These are phyloP conservation scores for Phyllosticta paracitricarpa DNA, from an alignment of 2,329 filamentous ascomycete genomes.

Conservation along the genomic window DNA sequence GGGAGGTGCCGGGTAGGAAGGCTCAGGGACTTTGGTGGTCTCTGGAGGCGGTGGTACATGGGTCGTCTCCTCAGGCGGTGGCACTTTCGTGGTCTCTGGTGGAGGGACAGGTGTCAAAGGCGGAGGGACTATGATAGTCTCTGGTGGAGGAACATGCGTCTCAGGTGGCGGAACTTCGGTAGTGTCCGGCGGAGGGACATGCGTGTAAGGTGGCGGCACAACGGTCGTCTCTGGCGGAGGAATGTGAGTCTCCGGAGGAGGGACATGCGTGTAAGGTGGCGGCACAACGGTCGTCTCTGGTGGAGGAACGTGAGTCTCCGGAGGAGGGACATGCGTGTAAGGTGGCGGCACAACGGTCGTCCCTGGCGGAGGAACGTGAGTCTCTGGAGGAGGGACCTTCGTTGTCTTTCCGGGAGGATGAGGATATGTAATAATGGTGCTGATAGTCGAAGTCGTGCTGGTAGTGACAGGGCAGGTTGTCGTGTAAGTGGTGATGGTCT, in stretches of 20 bases:
- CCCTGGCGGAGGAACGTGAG: not conserved
- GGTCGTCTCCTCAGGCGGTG: not conserved
- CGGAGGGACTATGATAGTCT: not conserved
- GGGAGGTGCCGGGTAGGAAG: too few species aligned
- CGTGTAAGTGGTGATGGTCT: not conserved
- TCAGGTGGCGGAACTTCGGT: not conserved
- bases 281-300: not conserved
- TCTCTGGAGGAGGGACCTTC: not conserved
- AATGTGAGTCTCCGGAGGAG: not conserved
- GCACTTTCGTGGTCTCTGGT: not conserved
- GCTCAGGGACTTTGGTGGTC: not conserved
- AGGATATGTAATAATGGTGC: not conserved
- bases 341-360: not conserved
- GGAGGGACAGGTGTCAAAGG: not conserved
- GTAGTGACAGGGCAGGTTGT: slow-evolving; percentile 5
- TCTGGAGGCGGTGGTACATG: not conserved
- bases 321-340: not conserved
- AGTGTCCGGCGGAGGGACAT: not conserved
- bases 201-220: not conserved
- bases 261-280: not conserved
- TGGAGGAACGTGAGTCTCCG: not conserved
- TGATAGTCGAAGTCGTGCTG: slow-evolving; percentile 3
- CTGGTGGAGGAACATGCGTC: not conserved
- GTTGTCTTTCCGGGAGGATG: not conserved
- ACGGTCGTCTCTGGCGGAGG: not conserved